These are phyloP conservation scores for Suillus subluteus DNA, from an alignment of 768 basidiomycete species.

Conservation along the genomic window DNA sequence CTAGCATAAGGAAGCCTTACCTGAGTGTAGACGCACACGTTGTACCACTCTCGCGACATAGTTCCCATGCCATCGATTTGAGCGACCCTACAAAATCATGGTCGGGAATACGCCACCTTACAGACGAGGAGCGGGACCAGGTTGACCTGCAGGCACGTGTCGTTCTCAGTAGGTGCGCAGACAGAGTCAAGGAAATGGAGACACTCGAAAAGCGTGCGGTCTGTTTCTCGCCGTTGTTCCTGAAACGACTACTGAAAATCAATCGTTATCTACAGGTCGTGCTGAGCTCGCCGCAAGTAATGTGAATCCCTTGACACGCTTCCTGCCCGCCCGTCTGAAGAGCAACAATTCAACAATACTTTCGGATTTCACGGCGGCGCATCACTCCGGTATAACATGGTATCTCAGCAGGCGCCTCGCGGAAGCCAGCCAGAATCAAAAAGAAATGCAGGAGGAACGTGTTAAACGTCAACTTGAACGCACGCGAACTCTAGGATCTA, in stretches of 20 bases:
- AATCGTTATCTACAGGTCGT: constrained; percentile 51
- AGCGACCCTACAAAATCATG: constrained; percentile 53
- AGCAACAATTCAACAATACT: constrained; percentile 52
- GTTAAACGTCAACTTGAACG: constrained; percentile 87
- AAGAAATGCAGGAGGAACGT: constrained; percentile 93
- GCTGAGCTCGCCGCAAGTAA: constrained; percentile 66
- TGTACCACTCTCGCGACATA: constrained; percentile 55
- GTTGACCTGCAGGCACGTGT: constrained; percentile 92
- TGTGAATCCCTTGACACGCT: constrained; percentile 64
- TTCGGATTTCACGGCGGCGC: constrained; percentile 81
- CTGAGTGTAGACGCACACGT: constrained; percentile 71
- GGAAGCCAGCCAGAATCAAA: constrained; percentile 76
- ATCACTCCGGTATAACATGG: constrained; percentile 92
- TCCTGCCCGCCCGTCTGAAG: constrained; percentile 72
- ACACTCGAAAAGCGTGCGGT: constrained; percentile 82
- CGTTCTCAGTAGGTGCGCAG: constrained; percentile 83
- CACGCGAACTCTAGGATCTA: constrained; percentile 79
- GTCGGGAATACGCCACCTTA: constrained; percentile 69
- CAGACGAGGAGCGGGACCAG: constrained; percentile 93
- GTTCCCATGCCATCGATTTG: constrained; percentile 59
- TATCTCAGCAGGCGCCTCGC: constrained; percentile 83
- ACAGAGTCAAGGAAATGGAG: constrained; percentile 88
- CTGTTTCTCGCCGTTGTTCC: constrained; percentile 19
- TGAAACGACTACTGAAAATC: constrained; percentile 22
- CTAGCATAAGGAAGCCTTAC: constrained; percentile 82